Percentiles rank a stretch among this genome's conserved stretches.
These are phyloP conservation scores for Symmetrospora coprosmae DNA, from an alignment of 768 basidiomycete genomes.

Conservation along the genomic window DNA sequence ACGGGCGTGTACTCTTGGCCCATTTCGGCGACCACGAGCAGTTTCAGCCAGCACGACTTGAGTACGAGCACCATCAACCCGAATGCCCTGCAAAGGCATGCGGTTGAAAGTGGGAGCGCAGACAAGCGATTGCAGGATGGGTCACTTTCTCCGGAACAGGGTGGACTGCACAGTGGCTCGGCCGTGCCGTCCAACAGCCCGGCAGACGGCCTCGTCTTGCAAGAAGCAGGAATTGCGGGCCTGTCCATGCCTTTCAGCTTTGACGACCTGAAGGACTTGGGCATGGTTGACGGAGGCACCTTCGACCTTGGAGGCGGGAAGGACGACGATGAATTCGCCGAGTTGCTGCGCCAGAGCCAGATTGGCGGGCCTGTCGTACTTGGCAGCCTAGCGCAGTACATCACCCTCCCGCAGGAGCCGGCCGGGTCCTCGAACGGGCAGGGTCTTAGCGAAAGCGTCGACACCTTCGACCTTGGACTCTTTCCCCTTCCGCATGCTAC, in stretches of 20 bases:
- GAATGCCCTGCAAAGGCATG: no score
- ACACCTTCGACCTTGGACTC: not conserved
- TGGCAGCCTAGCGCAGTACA: no score
- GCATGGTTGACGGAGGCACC: not conserved
- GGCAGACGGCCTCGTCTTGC: not conserved
- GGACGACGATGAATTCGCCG: conserved; percentile 3
- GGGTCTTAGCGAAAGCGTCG: not conserved
- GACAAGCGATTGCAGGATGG: no score
- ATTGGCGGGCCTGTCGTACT: not conserved
- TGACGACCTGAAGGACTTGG: not conserved
- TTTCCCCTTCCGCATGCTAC: conserved; percentile 3
- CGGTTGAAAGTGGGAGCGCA: no score
- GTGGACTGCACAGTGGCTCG: no score
- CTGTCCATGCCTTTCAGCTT: not conserved
- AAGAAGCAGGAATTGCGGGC: not conserved
- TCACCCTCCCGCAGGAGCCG: no score
- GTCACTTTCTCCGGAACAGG: no score
- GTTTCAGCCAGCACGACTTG: no score
- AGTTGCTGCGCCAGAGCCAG: not conserved
- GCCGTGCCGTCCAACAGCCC: not conserved
- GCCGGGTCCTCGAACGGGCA: no score
- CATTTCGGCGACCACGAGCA: no score
- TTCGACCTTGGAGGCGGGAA: not conserved
- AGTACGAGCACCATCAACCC: no score
- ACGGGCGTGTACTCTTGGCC: no score